Conservation (phyloP, 441 rosid species). For the Mallotus japonicus region DNA sequence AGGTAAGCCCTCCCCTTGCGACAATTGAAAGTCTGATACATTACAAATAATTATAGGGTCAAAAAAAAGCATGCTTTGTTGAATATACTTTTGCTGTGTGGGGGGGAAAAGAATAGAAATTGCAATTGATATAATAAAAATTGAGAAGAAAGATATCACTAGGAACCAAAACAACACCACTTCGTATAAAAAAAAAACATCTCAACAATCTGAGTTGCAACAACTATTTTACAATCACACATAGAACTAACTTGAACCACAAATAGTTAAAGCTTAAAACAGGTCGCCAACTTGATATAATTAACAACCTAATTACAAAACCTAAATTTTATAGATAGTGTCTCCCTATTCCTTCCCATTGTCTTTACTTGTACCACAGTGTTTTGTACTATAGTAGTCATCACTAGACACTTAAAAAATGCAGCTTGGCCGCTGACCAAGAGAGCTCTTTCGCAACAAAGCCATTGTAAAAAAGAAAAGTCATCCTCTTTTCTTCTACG, state of each 20-base stretch:
- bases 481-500: background rate
- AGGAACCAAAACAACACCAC: background rate
- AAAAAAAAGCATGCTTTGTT: conserved; percentile 3
- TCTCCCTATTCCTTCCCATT: background rate
- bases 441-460: background rate
- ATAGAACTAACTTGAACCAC: too few relatives aligned
- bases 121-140: background rate
- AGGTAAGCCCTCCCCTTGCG: conserved; percentile 53
- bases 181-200: background rate
- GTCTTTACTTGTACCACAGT: background rate
- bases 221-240: background rate
- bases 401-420: background rate
- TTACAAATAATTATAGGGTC: conserved; percentile 17
- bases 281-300: background rate
- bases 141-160: background rate
- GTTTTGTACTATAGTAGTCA: background rate
- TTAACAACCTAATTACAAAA: background rate
- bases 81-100: background rate
- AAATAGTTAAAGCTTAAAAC: background rate
- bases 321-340: background rate
- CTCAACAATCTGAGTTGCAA: background rate
- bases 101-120: background rate
- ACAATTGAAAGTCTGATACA: conserved; percentile 39
- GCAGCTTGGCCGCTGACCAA: background rate
- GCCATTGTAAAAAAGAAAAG: background rate